These are phyloP conservation scores for Bromus sterilis DNA, from an alignment of 176 grass and related monocot species.

Conservation along the genomic window DNA sequence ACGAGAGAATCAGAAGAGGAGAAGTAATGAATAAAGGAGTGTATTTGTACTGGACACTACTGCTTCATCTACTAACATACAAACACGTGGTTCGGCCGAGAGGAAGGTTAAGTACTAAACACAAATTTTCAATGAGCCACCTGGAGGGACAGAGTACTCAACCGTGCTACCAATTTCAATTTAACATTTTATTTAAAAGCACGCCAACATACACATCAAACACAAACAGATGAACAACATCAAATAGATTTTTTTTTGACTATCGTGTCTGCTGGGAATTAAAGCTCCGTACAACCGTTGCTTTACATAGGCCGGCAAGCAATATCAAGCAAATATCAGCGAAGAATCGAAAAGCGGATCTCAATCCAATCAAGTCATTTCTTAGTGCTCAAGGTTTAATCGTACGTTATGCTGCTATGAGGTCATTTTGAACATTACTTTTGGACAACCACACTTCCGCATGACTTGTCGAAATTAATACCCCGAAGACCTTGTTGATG, in stretches of 20 bases:
- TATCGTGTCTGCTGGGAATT: background rate
- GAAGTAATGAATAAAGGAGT: no score
- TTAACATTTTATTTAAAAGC: background rate
- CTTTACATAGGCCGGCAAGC: constrained; percentile 11
- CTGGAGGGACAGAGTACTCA: no score
- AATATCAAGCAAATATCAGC: constrained; percentile 1
- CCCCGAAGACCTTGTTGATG: background rate
- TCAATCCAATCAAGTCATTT: background rate
- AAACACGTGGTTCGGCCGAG: background rate
- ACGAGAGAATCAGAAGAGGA: no score
- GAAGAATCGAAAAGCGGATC: background rate
- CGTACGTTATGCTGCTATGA: background rate
- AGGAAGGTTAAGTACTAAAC: background rate
- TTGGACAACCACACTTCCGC: background rate
- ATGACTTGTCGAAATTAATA: no score
- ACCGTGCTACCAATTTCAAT: background rate
- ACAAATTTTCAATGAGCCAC: background rate
- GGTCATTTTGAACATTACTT: background rate
- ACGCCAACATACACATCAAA: background rate
- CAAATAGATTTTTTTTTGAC: background rate
- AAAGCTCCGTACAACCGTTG: background rate
- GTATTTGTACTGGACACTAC: background rate
- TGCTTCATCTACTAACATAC: background rate
- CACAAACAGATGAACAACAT: background rate
- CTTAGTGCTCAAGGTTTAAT: background rate